These are phyloP conservation scores for Senna tora DNA, from an alignment of 306 rosid genomes.

Conservation along the genomic window DNA sequence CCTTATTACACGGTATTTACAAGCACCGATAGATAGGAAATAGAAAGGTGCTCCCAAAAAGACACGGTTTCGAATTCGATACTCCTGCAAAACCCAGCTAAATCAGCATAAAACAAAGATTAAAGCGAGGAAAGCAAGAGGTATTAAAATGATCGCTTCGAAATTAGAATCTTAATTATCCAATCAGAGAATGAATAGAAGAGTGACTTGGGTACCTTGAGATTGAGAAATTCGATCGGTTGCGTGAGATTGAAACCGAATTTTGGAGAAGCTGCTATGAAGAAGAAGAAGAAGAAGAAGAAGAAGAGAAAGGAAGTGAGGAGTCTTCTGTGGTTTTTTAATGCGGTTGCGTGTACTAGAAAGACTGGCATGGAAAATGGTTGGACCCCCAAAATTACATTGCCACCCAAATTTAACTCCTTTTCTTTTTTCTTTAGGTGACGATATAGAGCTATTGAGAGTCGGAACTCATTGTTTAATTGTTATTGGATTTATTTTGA, in stretches of 20 bases:
- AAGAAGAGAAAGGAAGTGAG: neutral
- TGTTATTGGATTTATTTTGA: too few relatives aligned
- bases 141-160: conserved; percentile 4
- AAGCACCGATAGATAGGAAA: neutral
- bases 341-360: conserved; percentile 44
- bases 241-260: conserved; percentile 36
- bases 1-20: conserved; percentile 3
- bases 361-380: conserved; percentile 42
- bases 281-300: conserved; percentile 36
- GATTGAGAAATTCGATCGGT: conserved; percentile 31
- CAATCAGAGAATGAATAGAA: neutral
- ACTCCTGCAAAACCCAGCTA: neutral
- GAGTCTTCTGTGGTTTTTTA: conserved; percentile 21
- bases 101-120: neutral
- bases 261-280: neutral
- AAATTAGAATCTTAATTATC: neutral
- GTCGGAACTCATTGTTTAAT: too few relatives aligned
- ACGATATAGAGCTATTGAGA: too few relatives aligned
- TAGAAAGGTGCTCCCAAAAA: neutral
- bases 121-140: neutral
- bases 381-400: conserved; percentile 6
- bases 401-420: neutral
- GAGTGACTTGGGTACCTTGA: conserved; percentile 12
- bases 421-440: too few relatives aligned
- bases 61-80: neutral